Evolutionary conservation across 495 filamentous ascomycete species (phyloP).

Genomic region (Xylaria nigripes): DNA sequence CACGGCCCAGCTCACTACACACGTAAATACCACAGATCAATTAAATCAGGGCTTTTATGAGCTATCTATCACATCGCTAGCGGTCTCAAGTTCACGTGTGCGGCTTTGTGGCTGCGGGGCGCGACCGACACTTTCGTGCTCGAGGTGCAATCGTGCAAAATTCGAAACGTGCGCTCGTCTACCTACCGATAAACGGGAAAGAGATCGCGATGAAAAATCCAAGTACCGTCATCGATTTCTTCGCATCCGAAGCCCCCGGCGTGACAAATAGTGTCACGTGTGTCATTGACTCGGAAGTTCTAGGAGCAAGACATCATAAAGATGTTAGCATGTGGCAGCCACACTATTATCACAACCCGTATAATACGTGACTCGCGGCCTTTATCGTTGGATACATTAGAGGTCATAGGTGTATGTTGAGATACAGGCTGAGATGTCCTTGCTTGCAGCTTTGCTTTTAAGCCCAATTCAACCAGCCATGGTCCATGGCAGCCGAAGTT

Average conservation of each 20-base stretch:
- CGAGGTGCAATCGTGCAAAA: conserved; percentile 8
- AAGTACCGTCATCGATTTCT: conserved; percentile 25
- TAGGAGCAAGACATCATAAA: conserved; percentile 32
- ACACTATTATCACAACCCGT: conserved; percentile 50
- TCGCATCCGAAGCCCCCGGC: conserved; percentile 9
- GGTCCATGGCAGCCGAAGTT: conserved; percentile 7
- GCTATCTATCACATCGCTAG: conserved; percentile 80
- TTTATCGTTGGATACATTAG: conserved; percentile 65
- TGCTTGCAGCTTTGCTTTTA: too few relatives aligned
- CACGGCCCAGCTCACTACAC: too few relatives aligned
- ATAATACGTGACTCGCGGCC: conserved; percentile 66
- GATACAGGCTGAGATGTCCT: conserved; percentile 52
- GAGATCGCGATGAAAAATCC: conserved; percentile 51
- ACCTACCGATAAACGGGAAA: conserved; percentile 42
- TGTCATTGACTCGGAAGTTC: conserved; percentile 54
- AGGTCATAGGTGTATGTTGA: conserved; percentile 60
- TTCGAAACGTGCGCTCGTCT: conserved; percentile 60
- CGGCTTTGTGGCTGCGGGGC: conserved; percentile 59
- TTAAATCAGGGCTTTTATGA: too few relatives aligned
- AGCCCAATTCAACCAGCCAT: conserved; percentile 1
- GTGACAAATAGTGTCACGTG: conserved; percentile 31
- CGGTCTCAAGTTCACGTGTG: conserved; percentile 46
- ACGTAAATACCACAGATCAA: too few relatives aligned
- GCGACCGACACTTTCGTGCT: conserved; percentile 78
- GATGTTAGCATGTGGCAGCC: conserved; percentile 53